Conservation (phyloP, 441 rosid species). For the Gossypium davidsonii region DNA sequence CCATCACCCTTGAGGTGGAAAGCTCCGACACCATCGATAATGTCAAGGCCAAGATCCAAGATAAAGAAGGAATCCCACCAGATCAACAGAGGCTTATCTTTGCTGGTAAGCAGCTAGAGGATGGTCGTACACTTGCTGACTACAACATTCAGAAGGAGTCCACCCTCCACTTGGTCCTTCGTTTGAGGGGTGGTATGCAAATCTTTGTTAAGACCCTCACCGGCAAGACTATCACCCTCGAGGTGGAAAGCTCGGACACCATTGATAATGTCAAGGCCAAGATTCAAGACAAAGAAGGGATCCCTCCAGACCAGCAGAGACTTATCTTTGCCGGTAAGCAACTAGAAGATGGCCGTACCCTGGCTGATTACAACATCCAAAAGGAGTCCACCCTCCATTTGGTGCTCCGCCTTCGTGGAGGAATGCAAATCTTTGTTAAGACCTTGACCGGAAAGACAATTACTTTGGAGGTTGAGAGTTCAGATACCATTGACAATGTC, state of each 20-base stretch:
- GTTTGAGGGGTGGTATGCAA: slow-evolving; percentile 16
- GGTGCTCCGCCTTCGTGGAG: slow-evolving; percentile 2
- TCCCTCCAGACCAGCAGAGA: slow-evolving; percentile 2
- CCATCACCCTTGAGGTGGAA: slow-evolving; percentile 10
- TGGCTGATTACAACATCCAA: not conserved
- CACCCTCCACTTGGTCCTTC: not conserved
- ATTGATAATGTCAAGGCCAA: slow-evolving; percentile 2
- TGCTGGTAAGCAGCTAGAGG: not conserved
- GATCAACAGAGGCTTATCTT: slow-evolving; percentile 2
- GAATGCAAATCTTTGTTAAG: slow-evolving; percentile 23
- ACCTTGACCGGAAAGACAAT: slow-evolving; percentile 8
- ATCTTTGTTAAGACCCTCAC: slow-evolving; percentile 22
- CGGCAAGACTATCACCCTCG: not conserved
- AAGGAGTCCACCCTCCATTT: slow-evolving; percentile 3
- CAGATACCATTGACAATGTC: not conserved
- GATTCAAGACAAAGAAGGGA: slow-evolving; percentile 9
- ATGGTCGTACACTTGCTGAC: not conserved
- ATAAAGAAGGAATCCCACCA: slow-evolving; percentile 6
- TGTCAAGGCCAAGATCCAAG: slow-evolving; percentile 8
- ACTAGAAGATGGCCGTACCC: not conserved
- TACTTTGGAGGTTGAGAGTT: not conserved
- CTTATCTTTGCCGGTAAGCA: slow-evolving; percentile 1
- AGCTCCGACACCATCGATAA: slow-evolving; percentile 12
- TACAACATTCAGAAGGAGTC: slow-evolving; percentile 11
- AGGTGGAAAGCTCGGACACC: slow-evolving; percentile 5